phyloP scores from a whole-genome alignment of 768 basidiomycete genomes.

The Piloderma croceum region DNA sequence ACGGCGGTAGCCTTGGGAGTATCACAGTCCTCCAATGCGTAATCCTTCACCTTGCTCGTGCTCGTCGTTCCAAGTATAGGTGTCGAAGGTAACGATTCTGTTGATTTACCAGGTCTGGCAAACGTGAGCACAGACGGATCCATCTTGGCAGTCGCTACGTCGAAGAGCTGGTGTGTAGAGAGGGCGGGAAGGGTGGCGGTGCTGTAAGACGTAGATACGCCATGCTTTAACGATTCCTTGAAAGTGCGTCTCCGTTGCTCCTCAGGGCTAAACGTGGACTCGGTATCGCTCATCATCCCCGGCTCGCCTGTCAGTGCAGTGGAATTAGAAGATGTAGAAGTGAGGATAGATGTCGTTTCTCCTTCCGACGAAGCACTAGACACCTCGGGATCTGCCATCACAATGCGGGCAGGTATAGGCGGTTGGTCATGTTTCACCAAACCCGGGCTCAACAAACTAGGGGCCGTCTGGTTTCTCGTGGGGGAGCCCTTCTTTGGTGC shows the following conservation, averaged over 20 bases:
- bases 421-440: no score
- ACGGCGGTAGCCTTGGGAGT: conserved; percentile 9
- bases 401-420: conserved; percentile 3
- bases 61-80: no score
- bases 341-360: not conserved
- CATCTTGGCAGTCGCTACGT: conserved; percentile 37
- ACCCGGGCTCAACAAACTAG: no score
- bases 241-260: not conserved
- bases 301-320: no score
- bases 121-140: conserved; percentile 73
- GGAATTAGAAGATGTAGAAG: no score
- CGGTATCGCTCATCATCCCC: no score
- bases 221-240: not conserved
- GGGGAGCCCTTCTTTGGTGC: conserved; percentile 7
- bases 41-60: conserved; percentile 1
- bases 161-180: not conserved
- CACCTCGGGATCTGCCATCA: not conserved
- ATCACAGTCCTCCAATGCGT: not conserved
- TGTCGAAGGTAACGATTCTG: conserved; percentile 66
- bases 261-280: not conserved
- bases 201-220: conserved; percentile 8
- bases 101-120: conserved; percentile 70
- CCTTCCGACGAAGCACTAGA: not conserved
- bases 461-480: conserved; percentile 3
- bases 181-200: conserved; percentile 12